phyloP scores from a whole-genome alignment of 2,329 filamentous ascomycete species.

The Trichoderma semiorbis region DNA sequence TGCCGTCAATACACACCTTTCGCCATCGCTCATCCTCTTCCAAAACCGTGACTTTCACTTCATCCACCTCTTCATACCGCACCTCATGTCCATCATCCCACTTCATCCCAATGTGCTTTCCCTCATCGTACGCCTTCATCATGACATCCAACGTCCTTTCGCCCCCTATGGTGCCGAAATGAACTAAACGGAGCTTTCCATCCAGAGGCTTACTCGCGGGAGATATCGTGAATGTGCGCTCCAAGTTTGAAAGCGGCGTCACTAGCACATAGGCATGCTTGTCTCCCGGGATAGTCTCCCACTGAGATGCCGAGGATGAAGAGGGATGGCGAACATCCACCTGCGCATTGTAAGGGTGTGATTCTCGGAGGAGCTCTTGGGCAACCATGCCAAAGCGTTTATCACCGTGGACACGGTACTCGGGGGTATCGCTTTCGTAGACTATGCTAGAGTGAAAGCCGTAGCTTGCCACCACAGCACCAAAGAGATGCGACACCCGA shows the following conservation, averaged over 20 bases:
- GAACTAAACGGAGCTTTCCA: constrained; percentile 66
- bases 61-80: constrained; percentile 67
- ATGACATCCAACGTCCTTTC: constrained; percentile 74
- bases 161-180: constrained; percentile 66
- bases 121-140: constrained; percentile 58
- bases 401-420: constrained; percentile 72
- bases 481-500: constrained; percentile 51
- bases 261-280: constrained; percentile 74
- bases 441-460: constrained; percentile 86
- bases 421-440: constrained; percentile 82
- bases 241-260: constrained; percentile 75
- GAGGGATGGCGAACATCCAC: constrained; percentile 35
- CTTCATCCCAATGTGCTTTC: constrained; percentile 51
- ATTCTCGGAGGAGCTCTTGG: constrained; percentile 61
- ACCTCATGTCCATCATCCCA: constrained; percentile 59
- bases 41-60: constrained; percentile 61
- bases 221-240: constrained; percentile 78
- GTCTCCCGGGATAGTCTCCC: constrained; percentile 33
- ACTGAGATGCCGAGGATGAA: not conserved
- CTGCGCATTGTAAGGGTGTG: constrained; percentile 48
- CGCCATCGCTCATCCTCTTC: constrained; percentile 75
- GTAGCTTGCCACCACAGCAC: constrained; percentile 84
- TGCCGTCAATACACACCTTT: constrained; percentile 87
- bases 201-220: constrained; percentile 69
- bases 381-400: constrained; percentile 84